Percentiles rank a stretch among this genome's conserved stretches.
These are phyloP conservation scores for Auricularia sp. DNA, from an alignment of 768 basidiomycete species.

Conservation along the genomic window DNA sequence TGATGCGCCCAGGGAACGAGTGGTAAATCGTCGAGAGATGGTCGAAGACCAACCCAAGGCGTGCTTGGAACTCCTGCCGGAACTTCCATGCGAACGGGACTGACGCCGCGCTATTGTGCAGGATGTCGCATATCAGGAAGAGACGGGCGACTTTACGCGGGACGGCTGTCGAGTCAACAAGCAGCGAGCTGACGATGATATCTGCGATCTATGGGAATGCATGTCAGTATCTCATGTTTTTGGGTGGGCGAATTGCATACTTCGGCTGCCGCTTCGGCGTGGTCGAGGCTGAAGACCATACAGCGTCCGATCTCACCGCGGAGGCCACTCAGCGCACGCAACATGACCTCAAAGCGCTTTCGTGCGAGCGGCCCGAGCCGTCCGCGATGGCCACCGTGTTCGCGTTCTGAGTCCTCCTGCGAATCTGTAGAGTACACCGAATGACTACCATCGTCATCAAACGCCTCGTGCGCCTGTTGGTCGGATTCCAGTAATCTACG, in stretches of 20 bases:
- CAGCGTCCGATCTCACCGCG: constrained; percentile 86
- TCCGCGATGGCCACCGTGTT: constrained; percentile 60
- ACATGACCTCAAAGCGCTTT: constrained; percentile 81
- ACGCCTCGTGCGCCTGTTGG: constrained; percentile 50
- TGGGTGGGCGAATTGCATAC: constrained; percentile 29
- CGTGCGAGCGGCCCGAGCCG: constrained; percentile 70
- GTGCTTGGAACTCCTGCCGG: constrained; percentile 84
- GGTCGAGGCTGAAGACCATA: constrained; percentile 96
- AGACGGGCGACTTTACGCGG: constrained; percentile 93
- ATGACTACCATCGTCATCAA: constrained; percentile 67
- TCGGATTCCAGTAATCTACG: constrained; percentile 55
- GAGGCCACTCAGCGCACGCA: constrained; percentile 76
- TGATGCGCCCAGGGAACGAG: constrained; percentile 92
- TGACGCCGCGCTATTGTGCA: constrained; percentile 91
- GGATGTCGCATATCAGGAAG: constrained; percentile 92
- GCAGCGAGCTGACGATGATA: constrained; percentile 78
- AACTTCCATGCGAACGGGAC: constrained; percentile 97
- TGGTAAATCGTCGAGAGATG: constrained; percentile 91
- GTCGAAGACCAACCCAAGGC: constrained; percentile 90
- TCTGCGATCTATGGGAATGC: constrained; percentile 59
- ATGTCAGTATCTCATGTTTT: constrained; percentile 1
- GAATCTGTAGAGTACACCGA: constrained; percentile 89
- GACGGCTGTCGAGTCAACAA: constrained; percentile 90
- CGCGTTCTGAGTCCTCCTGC: constrained; percentile 86
- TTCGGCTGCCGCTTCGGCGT: constrained; percentile 92